Base-by-base conservation (phyloP, 495 filamentous ascomycete genomes). In the Penicillium diatomitis region DNA sequence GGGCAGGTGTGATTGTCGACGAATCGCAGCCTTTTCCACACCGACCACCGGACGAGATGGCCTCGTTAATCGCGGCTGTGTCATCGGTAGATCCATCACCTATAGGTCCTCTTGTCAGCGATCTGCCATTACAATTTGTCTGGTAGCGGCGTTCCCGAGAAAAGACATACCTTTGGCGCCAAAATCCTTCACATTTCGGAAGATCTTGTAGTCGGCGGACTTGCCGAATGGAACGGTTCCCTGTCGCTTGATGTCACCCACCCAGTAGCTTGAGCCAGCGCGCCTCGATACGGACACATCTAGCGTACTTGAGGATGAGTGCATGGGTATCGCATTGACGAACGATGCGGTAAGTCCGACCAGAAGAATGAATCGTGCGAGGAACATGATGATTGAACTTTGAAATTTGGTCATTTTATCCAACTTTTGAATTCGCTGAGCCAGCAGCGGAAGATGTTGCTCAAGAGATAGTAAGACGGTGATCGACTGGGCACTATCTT, bases 151-250 rank as follows among this genome's bases (percentile, higher is more conserved):
- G 4, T 8, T 9, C 9, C 20, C 2, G 20, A 20, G 20, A 0
- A 20, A 20, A 20, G 0, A 41, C 60, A 35, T 59, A 77, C 80
- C 86, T 46, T 72, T 82, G 4, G 87, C 87, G 28, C 87, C 87
- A 58, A 79, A 92, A 54, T 95, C 90, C 67, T 75, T 83, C 30
- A 96, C 89, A 61, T 96, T 94, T 37, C 90, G 85, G 66, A 81
- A 96, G 20, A 96, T 75, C 61, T 88, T 76, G 63, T 88, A 92
- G 41, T 58, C 50, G 12, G 69, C 57, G 30, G 72, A 64, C 32
- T 63, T 64, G 50, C 77, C 82, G 60, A 84, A 92, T 6, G 82
- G 78, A 30, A 82, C 77, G 0, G 64, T 66, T 32, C 88, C 89
- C 52, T 88, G 81, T 11, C 85, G 84, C 40, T 81, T 62, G 58